phyloP scores from a whole-genome alignment of 441 rosid genomes.

The Manihot esculenta region DNA sequence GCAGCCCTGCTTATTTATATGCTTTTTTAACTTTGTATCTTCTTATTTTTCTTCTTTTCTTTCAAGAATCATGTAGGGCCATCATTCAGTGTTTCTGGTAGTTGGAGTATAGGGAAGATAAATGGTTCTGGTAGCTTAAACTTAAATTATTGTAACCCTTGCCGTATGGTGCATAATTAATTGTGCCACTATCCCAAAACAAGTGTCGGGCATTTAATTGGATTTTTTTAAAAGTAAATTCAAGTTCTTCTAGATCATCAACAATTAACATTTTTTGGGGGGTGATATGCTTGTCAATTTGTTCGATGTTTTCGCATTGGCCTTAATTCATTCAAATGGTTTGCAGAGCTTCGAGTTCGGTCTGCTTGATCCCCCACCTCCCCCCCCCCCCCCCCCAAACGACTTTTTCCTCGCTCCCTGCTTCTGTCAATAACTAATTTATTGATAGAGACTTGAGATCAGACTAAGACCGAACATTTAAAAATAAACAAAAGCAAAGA shows the following conservation, averaged over 20 bases:
- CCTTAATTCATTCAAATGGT: too few species aligned
- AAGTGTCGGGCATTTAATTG: background rate
- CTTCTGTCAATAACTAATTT: background rate
- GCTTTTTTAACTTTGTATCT: background rate
- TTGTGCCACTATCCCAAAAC: background rate
- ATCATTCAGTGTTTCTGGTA: background rate
- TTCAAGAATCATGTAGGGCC: background rate
- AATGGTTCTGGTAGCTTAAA: background rate
- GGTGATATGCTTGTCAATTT: background rate
- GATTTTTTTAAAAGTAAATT: background rate
- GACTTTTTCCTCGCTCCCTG: too few species aligned
- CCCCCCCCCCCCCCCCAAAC: too few species aligned
- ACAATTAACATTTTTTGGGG: background rate
- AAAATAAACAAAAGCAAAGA: constrained; percentile 3
- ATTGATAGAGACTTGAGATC: background rate
- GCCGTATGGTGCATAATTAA: background rate
- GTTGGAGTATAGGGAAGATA: background rate
- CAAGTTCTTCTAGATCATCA: too few species aligned
- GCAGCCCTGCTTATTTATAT: background rate
- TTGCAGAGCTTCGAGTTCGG: background rate
- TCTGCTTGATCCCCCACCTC: background rate
- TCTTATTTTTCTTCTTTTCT: background rate
- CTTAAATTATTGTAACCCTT: background rate
- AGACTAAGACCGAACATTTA: background rate
- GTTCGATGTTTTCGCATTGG: background rate